phyloP scores from a whole-genome alignment of 2,329 filamentous ascomycete species.

The Cryphonectria nitschkei region DNA sequence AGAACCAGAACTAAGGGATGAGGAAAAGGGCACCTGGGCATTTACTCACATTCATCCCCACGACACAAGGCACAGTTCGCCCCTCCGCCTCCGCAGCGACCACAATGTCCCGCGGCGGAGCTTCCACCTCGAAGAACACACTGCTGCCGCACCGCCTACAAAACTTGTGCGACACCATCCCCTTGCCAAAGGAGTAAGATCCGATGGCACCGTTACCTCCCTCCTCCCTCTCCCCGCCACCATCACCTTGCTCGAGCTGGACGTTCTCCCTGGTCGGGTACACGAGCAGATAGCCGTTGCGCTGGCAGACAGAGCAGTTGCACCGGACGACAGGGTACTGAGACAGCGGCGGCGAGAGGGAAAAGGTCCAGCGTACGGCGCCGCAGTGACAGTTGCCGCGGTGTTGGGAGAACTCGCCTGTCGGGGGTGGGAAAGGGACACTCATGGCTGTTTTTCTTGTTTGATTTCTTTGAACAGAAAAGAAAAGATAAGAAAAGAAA shows the following conservation, averaged over 20 bases:
- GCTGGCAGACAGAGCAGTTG: constrained; percentile 26
- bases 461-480: no score
- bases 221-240: background rate
- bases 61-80: constrained; percentile 4
- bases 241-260: background rate
- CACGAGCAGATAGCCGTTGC: constrained; percentile 24
- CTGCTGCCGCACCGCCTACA: constrained; percentile 23
- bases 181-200: constrained; percentile 15
- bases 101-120: background rate
- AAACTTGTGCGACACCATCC: constrained; percentile 18
- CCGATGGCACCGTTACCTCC: constrained; percentile 1
- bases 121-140: constrained; percentile 16
- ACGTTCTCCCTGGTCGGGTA: constrained; percentile 21
- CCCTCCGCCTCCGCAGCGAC: background rate
- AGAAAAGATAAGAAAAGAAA: no score
- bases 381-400: constrained; percentile 24
- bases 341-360: constrained; percentile 19
- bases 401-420: constrained; percentile 15
- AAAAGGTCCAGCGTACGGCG: constrained; percentile 18
- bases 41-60: constrained; percentile 19
- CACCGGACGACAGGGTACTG: constrained; percentile 17
- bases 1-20: background rate
- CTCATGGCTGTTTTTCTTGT: background rate
- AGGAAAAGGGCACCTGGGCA: no score
- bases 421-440: constrained; percentile 17